Base-by-base conservation (phyloP, 2,329 filamentous ascomycete genomes). In the Thermothelomyces thermophilus region DNA sequence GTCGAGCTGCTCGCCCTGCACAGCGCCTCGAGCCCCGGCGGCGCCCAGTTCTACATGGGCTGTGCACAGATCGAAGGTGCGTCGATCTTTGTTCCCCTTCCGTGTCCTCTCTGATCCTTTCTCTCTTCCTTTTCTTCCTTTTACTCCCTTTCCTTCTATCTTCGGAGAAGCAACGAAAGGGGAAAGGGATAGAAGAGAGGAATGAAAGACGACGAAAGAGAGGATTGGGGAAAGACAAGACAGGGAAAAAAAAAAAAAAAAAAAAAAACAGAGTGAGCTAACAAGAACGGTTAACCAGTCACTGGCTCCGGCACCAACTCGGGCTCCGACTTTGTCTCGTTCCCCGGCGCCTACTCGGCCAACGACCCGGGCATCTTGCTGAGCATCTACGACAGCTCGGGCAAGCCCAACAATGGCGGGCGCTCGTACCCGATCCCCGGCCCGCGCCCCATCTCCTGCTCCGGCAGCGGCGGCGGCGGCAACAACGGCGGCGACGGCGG, bases 1-100 rank as follows among this genome's bases (percentile, higher is more conserved):
- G 68, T 67, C 33, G 69, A 72, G 61, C 60, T 69, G 33, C 59
- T 71, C 26, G 68, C 64, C 10, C 63, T 72, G 13, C 69, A 72
- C 58, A 62, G 59, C 13, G 68, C 68, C n/a, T 58, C 60, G 26
- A 39, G 30, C n/a, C 47, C 58, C 28, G 62, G 62, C n/a, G 61
- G 59, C 39, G 67, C 68, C 8, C 67, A 70, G 58, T 69, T 69
- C 60, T 69, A 69, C 55, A 64, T 66, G 51, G 60, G 62, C 53
- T 70, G 67, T 51, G 66, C 65, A 11, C 67, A 70, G 56, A 50
- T 66, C 61, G 54, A 57, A 24, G 26, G 39, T 41, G 14, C 13
- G 39, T 30, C n/a, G n/a, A n/a, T n/a, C n/a, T n/a, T n/a, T n/a
- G n/a, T n/a, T n/a, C n/a, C n/a, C n/a, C n/a, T n/a, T n/a, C n/a